Base-by-base conservation (phyloP, 371 early-diverging fungal species). In the Mucor piriformis region DNA sequence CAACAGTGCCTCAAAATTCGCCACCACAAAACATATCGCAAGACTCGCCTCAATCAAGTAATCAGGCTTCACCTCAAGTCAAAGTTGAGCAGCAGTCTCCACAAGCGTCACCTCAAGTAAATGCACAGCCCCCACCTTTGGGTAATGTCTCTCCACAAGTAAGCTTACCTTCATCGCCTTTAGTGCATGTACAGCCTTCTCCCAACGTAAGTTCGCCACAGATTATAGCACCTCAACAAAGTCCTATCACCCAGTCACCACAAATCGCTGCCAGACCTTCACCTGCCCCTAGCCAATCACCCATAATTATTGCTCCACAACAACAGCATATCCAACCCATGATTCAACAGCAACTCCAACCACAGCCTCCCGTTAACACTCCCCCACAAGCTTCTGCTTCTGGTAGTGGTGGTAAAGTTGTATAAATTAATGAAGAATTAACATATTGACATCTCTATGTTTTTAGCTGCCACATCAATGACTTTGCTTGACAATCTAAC, bases 401-500 rank as follows among this genome's bases (percentile, higher is more conserved):
- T 37, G n/a, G 8, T 16, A 16, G 40, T 40, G 53, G 53, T 38
- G 53, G 53, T 40, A 40, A 38, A 23, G 15, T 21, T 37, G n/a
- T 38, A 37, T 15, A 35, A 3, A 10, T 21, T 1, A 11, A 6
- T n/a, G 2, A 37, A 16, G 10, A 38, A 46, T 12, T 7, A 2
- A 33, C 33, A 10, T 54, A 18, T 11, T 48, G 5, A n/a, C 16
- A 42, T 42, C n/a, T 10, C 15, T 24, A 15, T 46, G 2, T 20
- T 32, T 12, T 4, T 23, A 59, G 46, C 42, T 21, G 24, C 66
- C 20, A 52, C 64, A 0, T 56, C 66, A 1, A 69, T 63, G 53
- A 77, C 77, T 18, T 52, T 77, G 15, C 43, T 77, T 7, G 77
- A 77, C 20, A 70, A 67, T 48, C 54, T 77, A 24, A 77, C 71